These are phyloP conservation scores for Stenogyne calaminthoides DNA, from an alignment of 305 asterid species.

Conservation along the genomic window DNA sequence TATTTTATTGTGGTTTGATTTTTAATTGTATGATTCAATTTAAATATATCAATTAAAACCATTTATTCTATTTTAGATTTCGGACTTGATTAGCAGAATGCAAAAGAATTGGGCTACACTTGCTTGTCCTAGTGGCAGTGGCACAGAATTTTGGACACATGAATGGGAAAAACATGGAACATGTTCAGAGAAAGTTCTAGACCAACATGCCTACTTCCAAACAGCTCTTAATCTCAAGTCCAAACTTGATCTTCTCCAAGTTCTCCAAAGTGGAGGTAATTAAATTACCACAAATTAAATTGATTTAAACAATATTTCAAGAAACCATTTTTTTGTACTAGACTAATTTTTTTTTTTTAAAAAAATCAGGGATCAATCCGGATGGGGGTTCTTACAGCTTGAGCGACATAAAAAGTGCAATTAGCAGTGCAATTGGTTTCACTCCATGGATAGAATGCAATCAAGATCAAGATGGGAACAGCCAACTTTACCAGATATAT, in stretches of 20 bases:
- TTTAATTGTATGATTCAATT: too few species aligned
- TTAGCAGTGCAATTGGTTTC: constrained; percentile 46
- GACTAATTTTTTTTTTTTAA: neutral
- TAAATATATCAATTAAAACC: too few species aligned
- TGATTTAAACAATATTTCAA: too few species aligned
- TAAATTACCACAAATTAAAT: neutral
- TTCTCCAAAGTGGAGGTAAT: constrained; percentile 65
- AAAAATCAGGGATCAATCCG: constrained; percentile 54
- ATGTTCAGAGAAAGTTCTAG: constrained; percentile 60
- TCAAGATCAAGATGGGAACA: constrained; percentile 52
- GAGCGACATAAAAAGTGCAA: constrained; percentile 45
- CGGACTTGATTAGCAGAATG: constrained; percentile 68
- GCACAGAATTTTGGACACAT: constrained; percentile 67
- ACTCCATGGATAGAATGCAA: constrained; percentile 72
- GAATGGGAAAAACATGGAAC: constrained; percentile 88
- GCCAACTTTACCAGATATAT: constrained; percentile 73
- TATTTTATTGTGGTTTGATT: too few species aligned
- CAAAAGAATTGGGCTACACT: constrained; percentile 70
- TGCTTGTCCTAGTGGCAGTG: constrained; percentile 71
- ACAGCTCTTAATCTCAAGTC: constrained; percentile 60
- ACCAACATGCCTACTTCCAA: constrained; percentile 64
- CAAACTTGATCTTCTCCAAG: constrained; percentile 55
- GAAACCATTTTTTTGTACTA: neutral
- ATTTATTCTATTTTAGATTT: constrained; percentile 38
- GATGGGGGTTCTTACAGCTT: constrained; percentile 58